Evolutionary conservation across 2,329 filamentous ascomycete genomes (phyloP).

Genomic region (Biscogniauxia sp.): DNA sequence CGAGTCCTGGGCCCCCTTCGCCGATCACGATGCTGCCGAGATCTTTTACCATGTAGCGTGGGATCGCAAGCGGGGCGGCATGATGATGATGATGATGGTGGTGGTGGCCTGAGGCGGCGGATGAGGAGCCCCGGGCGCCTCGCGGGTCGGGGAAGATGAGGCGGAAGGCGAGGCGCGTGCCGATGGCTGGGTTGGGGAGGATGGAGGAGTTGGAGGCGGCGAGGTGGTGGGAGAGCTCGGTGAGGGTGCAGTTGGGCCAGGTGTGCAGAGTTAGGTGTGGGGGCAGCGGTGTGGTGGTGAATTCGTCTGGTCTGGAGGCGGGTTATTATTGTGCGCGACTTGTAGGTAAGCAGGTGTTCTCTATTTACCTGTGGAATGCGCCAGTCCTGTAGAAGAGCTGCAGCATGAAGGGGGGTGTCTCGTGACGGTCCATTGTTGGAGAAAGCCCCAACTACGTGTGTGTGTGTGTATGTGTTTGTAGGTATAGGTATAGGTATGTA

Average conservation of each 20-base stretch:
- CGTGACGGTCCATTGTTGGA: slow-evolving; percentile 55
- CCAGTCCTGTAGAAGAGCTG: slow-evolving; percentile 80
- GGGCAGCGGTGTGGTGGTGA: slow-evolving; percentile 58
- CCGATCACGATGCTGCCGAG: slow-evolving; percentile 80
- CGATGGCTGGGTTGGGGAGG: slow-evolving; percentile 71
- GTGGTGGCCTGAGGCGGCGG: slow-evolving; percentile 7
- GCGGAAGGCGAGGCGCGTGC: slow-evolving; percentile 83
- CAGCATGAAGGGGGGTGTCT: slow-evolving; percentile 76
- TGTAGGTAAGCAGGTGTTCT: slow-evolving; percentile 2
- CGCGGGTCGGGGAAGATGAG: slow-evolving; percentile 77
- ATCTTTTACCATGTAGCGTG: slow-evolving; percentile 72
- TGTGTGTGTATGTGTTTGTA: too few relatives aligned
- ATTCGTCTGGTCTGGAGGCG: slow-evolving; percentile 64
- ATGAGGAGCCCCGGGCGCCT: slow-evolving; percentile 7
- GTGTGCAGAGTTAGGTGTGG: slow-evolving; percentile 79
- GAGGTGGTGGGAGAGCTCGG: slow-evolving; percentile 77
- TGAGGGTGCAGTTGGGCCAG: slow-evolving; percentile 77
- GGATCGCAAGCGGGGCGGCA: slow-evolving; percentile 30
- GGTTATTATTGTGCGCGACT: slow-evolving; percentile 8
- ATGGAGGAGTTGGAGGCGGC: slow-evolving; percentile 56
- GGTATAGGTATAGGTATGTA: not conserved
- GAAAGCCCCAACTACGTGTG: too few relatives aligned
- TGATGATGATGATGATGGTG: not conserved
- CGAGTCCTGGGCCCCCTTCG: slow-evolving; percentile 46
- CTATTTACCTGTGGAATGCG: slow-evolving; percentile 64